Percentiles rank a stretch among this genome's conserved stretches.
phyloP scores from a whole-genome alignment of 352 stramenopile genomes.

The Phytophthora citrophthora region DNA sequence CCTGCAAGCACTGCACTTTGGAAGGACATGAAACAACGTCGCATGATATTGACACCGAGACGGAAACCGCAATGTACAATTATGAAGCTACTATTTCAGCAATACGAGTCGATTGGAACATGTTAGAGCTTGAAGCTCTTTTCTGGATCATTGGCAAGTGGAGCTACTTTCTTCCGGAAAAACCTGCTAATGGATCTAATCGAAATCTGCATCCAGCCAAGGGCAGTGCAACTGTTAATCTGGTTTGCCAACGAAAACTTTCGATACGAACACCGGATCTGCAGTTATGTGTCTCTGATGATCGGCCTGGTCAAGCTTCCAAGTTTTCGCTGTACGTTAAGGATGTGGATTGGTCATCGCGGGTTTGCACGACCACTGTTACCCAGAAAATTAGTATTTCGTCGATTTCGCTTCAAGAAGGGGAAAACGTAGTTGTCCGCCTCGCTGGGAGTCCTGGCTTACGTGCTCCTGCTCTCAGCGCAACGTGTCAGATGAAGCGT shows the following conservation, averaged over 20 bases:
- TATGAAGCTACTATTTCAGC: conserved; percentile 59
- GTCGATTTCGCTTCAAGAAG: conserved; percentile 44
- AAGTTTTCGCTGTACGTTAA: conserved; percentile 40
- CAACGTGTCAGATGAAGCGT: conserved; percentile 50
- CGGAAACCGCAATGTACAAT: conserved; percentile 74
- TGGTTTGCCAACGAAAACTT: conserved; percentile 40
- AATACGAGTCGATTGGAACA: conserved; percentile 54
- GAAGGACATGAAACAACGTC: conserved; percentile 17
- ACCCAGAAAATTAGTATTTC: conserved; percentile 34
- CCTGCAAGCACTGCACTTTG: conserved; percentile 47
- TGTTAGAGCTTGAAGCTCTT: conserved; percentile 69
- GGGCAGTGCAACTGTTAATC: conserved; percentile 27
- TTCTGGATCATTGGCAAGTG: conserved; percentile 80
- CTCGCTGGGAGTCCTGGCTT: conserved; percentile 45
- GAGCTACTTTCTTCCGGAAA: conserved; percentile 74
- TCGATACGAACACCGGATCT: conserved; percentile 39
- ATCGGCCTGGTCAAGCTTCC: conserved; percentile 20
- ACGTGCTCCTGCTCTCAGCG: conserved; percentile 47
- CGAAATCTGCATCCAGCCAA: conserved; percentile 39
- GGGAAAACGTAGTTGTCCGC: conserved; percentile 40
- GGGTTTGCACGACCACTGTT: conserved; percentile 42
- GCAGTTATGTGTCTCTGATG: conserved; percentile 37
- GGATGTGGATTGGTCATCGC: conserved; percentile 41
- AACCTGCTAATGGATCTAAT: conserved; percentile 18
- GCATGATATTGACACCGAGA: conserved; percentile 25